phyloP scores from a whole-genome alignment of 108 stramenopile species.

The Skeletonema potamos region DNA sequence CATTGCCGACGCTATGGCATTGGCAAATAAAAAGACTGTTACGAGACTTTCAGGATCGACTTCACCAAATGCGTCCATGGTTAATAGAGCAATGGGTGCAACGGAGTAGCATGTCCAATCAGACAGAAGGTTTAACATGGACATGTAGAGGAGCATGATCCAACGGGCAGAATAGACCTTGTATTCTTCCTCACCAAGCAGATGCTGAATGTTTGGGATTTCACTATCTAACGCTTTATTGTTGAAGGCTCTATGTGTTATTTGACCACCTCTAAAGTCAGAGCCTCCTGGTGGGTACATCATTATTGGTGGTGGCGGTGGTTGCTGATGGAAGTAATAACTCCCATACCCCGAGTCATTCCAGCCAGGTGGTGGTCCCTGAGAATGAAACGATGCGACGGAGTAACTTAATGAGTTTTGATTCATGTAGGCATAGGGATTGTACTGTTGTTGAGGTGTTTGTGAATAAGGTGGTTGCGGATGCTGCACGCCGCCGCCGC shows the following conservation, averaged over 20 bases:
- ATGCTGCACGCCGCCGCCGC: background rate
- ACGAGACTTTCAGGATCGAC: slow-evolving; percentile 85
- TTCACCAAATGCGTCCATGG: slow-evolving; percentile 71
- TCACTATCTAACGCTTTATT: background rate
- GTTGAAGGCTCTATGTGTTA: background rate
- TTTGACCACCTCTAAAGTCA: background rate
- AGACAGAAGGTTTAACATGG: slow-evolving; percentile 77
- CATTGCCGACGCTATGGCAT: slow-evolving; percentile 74
- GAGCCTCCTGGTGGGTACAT: background rate
- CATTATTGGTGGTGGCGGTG: slow-evolving; percentile 3
- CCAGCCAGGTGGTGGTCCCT: background rate
- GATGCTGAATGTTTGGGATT: background rate
- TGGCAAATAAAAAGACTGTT: slow-evolving; percentile 75
- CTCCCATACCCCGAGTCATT: background rate
- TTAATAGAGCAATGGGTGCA: slow-evolving; percentile 79
- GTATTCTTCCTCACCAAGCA: slow-evolving; percentile 18
- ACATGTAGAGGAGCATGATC: slow-evolving; percentile 86
- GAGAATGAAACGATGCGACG: background rate
- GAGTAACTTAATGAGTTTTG: background rate
- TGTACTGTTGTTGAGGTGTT: background rate
- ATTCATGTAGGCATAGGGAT: background rate
- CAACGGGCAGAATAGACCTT: slow-evolving; percentile 29
- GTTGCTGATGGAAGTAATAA: background rate
- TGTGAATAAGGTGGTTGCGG: background rate
- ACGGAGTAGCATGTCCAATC: slow-evolving; percentile 92